Evolutionary conservation across 2,329 filamentous ascomycete genomes (phyloP).

Genomic region (Thyridium curvatum): DNA sequence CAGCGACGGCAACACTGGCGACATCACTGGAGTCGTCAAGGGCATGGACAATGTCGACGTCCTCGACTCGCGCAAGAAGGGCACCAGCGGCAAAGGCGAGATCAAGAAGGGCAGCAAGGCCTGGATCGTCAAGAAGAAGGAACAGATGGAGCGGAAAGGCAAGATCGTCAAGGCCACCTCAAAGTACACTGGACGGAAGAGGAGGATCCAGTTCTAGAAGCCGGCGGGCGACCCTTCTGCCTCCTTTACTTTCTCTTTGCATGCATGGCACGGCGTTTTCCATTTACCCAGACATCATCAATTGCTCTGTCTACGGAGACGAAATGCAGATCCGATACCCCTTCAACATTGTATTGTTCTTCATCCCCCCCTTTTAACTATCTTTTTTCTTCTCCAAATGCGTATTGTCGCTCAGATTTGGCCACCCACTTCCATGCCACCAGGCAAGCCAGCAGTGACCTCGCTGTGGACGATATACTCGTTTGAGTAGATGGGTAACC

Average conservation of each 20-base stretch:
- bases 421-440: slow-evolving; percentile 8
- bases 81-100: slow-evolving; percentile 40
- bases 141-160: slow-evolving; percentile 90
- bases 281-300: slow-evolving; percentile 1
- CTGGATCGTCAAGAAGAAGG: slow-evolving; percentile 83
- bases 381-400: neutral
- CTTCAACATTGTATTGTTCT: too few species aligned
- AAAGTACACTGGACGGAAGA: slow-evolving; percentile 90
- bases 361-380: too few species aligned
- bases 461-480: slow-evolving; percentile 13
- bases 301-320: slow-evolving; percentile 2
- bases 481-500: slow-evolving; percentile 12
- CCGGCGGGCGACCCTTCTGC: too few species aligned
- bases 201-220: slow-evolving; percentile 66
- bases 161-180: slow-evolving; percentile 88
- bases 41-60: slow-evolving; percentile 87
- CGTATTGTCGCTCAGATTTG: slow-evolving; percentile 4
- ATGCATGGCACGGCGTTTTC: slow-evolving; percentile 7
- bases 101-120: slow-evolving; percentile 76
- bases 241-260: slow-evolving; percentile 1
- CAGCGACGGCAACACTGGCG: slow-evolving; percentile 50
- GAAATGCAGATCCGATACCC: slow-evolving; percentile 13
- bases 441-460: slow-evolving; percentile 14
- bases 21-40: slow-evolving; percentile 85
- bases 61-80: slow-evolving; percentile 56